Conservation (phyloP, 495 filamentous ascomycete species). For the Bombardia bombarda region DNA sequence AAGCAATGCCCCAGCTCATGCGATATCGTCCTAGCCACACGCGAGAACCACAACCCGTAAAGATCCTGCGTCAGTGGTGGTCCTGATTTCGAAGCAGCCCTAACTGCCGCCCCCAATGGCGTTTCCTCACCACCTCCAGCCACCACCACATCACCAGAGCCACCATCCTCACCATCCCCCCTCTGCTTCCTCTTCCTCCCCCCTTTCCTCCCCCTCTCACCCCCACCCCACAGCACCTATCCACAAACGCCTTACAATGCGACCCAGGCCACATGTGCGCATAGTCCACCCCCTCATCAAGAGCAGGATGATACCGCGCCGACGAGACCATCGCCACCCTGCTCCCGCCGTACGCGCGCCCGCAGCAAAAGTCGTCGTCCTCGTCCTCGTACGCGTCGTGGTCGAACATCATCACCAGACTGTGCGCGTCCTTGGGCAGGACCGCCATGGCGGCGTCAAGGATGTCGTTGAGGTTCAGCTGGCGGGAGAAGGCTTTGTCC, state of each 20-base stretch:
- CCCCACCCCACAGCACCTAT: slow-evolving; percentile 15
- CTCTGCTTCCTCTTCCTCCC: background rate
- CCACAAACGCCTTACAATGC: slow-evolving; percentile 48
- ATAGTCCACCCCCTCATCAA: slow-evolving; percentile 42
- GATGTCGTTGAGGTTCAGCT: slow-evolving; percentile 58
- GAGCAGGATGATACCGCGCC: slow-evolving; percentile 49
- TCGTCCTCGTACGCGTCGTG: slow-evolving; percentile 63
- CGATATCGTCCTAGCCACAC: slow-evolving; percentile 47
- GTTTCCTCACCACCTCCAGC: background rate
- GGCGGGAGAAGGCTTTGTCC: slow-evolving; percentile 38
- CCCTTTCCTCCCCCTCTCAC: slow-evolving; percentile 2
- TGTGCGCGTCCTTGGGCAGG: slow-evolving; percentile 53
- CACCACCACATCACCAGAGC: background rate
- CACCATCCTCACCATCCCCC: background rate
- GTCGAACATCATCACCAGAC: slow-evolving; percentile 47
- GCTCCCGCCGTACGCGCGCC: slow-evolving; percentile 56
- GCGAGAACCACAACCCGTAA: slow-evolving; percentile 45
- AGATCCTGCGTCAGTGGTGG: slow-evolving; percentile 4
- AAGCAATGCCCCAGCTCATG: slow-evolving; percentile 65
- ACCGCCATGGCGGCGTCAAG: slow-evolving; percentile 50
- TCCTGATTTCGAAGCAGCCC: slow-evolving; percentile 4
- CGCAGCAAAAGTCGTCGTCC: slow-evolving; percentile 60
- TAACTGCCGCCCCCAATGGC: slow-evolving; percentile 8
- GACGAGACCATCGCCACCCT: slow-evolving; percentile 52
- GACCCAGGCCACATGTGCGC: slow-evolving; percentile 56